Percentiles rank a stretch among this genome's conserved stretches.
These are phyloP conservation scores for Kluyveromyces sp. DNA, from an alignment of 1,139 yeast species.

Conservation along the genomic window DNA sequence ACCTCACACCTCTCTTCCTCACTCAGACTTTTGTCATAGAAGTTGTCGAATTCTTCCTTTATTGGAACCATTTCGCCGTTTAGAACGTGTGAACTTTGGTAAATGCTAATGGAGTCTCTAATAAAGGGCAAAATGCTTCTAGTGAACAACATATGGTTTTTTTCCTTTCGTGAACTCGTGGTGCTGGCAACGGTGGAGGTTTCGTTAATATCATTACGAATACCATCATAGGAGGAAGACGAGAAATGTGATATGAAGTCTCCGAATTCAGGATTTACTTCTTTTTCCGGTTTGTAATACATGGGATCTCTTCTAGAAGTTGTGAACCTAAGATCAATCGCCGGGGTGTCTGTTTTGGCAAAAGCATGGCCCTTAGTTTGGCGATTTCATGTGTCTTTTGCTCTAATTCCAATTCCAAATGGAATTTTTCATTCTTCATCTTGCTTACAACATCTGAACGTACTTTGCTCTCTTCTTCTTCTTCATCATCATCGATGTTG, in stretches of 20 bases:
- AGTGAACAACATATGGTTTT: constrained; percentile 12
- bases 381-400: constrained; percentile 12
- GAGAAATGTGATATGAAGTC: constrained; percentile 14
- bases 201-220: constrained; percentile 7
- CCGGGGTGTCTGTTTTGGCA: constrained; percentile 4
- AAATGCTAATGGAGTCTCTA: constrained; percentile 13
- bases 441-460: constrained; percentile 3
- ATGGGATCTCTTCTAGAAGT: background rate
- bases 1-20: constrained; percentile 10
- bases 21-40: constrained; percentile 4
- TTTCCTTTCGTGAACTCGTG: constrained; percentile 10
- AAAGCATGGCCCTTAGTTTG: constrained; percentile 6
- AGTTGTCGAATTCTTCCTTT: constrained; percentile 9
- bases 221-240: constrained; percentile 17
- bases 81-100: constrained; percentile 16
- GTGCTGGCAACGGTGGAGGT: constrained; percentile 20
- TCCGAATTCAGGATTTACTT: background rate
- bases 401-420: constrained; percentile 14
- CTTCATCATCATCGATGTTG: too few relatives aligned
- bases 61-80: constrained; percentile 13
- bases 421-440: constrained; percentile 17
- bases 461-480: background rate
- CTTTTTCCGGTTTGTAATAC: constrained; percentile 5
- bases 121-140: constrained; percentile 17
- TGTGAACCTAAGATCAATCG: constrained; percentile 2